These are phyloP conservation scores for Ogataea trehalophila DNA, from an alignment of 805 yeast genomes.

Conservation along the genomic window DNA sequence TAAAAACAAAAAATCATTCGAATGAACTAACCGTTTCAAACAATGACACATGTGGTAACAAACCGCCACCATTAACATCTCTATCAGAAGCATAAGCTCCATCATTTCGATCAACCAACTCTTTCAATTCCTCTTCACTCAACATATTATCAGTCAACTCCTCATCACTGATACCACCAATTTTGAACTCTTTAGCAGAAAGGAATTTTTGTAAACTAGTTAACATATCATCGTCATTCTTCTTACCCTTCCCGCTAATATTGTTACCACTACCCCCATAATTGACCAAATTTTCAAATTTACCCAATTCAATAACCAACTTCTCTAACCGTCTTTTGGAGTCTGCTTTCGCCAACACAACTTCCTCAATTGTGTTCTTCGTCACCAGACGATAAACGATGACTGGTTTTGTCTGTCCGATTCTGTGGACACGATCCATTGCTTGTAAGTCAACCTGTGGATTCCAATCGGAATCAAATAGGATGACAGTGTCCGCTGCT, in stretches of 20 bases:
- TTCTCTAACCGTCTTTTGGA: conserved; percentile 76
- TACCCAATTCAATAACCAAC: conserved; percentile 65
- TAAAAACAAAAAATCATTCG: conserved; percentile 12
- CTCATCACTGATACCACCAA: conserved; percentile 6
- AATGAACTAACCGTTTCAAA: conserved; percentile 34
- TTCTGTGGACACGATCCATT: conserved; percentile 90
- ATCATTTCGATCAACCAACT: conserved; percentile 43
- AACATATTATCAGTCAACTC: conserved; percentile 26
- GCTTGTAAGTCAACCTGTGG: conserved; percentile 97
- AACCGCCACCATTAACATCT: neutral
- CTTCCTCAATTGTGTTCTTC: conserved; percentile 77
- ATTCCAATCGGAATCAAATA: conserved; percentile 95
- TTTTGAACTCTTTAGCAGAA: conserved; percentile 31
- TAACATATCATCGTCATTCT: conserved; percentile 11
- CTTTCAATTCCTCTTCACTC: conserved; percentile 40
- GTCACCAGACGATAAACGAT: conserved; percentile 74
- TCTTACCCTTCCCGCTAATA: conserved; percentile 8
- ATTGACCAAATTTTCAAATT: conserved; percentile 38
- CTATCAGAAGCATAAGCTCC: conserved; percentile 32
- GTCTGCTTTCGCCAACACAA: conserved; percentile 71
- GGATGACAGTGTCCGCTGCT: conserved; percentile 83
- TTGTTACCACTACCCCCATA: neutral
- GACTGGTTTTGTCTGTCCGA: conserved; percentile 86
- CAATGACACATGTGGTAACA: conserved; percentile 25
- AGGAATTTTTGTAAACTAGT: conserved; percentile 38